Conservation (phyloP, 257 asterid genomes). For the Nyctanthes arbortristis region DNA sequence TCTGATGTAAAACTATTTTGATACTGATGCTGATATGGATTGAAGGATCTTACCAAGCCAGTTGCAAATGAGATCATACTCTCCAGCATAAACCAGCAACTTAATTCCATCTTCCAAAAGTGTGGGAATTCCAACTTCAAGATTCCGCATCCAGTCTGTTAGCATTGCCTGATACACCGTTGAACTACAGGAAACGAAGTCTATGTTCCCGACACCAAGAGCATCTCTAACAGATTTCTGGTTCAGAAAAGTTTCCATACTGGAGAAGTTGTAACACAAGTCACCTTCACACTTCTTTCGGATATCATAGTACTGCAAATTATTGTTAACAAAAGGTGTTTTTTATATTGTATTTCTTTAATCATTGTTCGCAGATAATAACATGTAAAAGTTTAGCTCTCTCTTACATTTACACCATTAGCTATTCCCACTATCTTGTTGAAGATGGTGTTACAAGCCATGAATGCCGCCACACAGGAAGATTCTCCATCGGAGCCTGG, state of each 20-base stretch:
- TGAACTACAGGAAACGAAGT: slow-evolving; percentile 47
- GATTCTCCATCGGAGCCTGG: slow-evolving; percentile 41
- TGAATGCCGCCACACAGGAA: slow-evolving; percentile 41
- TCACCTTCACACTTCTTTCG: slow-evolving; percentile 47
- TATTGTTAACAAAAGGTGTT: slow-evolving; percentile 2
- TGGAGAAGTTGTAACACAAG: slow-evolving; percentile 62
- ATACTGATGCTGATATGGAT: not conserved
- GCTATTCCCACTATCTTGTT: slow-evolving; percentile 32
- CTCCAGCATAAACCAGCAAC: slow-evolving; percentile 40
- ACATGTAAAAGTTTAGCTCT: no score
- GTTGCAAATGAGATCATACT: slow-evolving; percentile 52
- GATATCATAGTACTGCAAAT: slow-evolving; percentile 54
- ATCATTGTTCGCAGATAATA: not conserved
- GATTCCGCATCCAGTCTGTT: slow-evolving; percentile 42
- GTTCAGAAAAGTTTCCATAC: slow-evolving; percentile 48
- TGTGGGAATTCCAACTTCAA: slow-evolving; percentile 44
- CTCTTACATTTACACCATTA: slow-evolving; percentile 49
- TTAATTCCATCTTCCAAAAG: slow-evolving; percentile 44
- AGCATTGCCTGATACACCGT: slow-evolving; percentile 43
- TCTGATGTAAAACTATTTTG: not conserved
- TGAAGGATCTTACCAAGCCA: slow-evolving; percentile 41
- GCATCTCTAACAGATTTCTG: slow-evolving; percentile 40
- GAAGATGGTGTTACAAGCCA: slow-evolving; percentile 38
- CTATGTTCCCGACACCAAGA: slow-evolving; percentile 61
- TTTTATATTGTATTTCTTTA: not conserved